Evolutionary conservation across 805 yeast genomes (phyloP), one percentile per base, ranked within the genome.

Genomic region (Monosporozyma aquatica): DNA sequence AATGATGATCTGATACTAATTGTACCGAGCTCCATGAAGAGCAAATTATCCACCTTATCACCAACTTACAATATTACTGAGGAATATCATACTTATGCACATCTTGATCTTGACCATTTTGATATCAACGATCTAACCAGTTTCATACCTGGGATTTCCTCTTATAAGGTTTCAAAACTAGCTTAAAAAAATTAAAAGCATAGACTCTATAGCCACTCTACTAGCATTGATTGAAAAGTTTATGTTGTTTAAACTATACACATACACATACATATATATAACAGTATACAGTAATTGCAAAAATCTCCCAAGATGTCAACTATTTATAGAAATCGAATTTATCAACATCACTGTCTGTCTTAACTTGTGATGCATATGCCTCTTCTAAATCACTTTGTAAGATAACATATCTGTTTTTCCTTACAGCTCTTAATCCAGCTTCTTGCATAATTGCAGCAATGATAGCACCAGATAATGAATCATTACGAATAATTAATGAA

Each of bases 401-500:
- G 51, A 92, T 94, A 66, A 92, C 95, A 64, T 94, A 92, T 68
- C 99, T 78, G 66, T 92, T 92, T 70, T 90, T 92, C 70, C 99
- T 83, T 37, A 92, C 97, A 2, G 99, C 99, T 54, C 98, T 79
- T 53, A 92, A 75, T 52, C 99, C 99, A 23, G 99, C 99, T 68
- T 94, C 99, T 74, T 92, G 99, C 98, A 92, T 92, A 53, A 92
- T 90, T 14, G 98, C 98, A 13, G 99, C 97, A 60, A 92, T 92
- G 44, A 90, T 76, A 10, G 95, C 98, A 59, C 99, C 99, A 28
- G 96, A 86, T 45, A 94, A 71, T 32, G 98, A 95, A 62, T 92
- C 98, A 61, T 92, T 92, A 65, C 99, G 82, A 55, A 87, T 78
- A 53, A 92, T 90, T 54, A 92, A 75, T 18, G 96, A 82, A 67